Conservation (phyloP, 2,329 filamentous ascomycete species). For the Torrubiella hemipterigena region DNA sequence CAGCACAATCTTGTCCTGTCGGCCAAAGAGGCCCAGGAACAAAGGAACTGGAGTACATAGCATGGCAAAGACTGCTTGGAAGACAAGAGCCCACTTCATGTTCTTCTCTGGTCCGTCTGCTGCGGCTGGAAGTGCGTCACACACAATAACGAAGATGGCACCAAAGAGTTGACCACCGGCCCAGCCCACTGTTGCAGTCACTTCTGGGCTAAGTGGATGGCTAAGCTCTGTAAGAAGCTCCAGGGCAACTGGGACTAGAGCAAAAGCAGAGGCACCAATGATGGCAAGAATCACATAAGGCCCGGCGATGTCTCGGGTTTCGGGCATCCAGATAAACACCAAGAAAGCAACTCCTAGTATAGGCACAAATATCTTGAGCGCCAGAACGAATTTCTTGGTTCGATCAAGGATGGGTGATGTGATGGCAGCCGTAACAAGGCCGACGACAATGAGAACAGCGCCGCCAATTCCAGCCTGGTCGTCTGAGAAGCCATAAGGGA, state of each 20-base stretch:
- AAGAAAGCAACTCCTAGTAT: slow-evolving; percentile 65
- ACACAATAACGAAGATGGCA: slow-evolving; percentile 71
- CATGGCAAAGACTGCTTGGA: slow-evolving; percentile 61
- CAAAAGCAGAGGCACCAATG: slow-evolving; percentile 70
- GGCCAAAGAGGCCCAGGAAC: slow-evolving; percentile 58
- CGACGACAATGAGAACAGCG: slow-evolving; percentile 78
- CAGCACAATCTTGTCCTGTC: slow-evolving; percentile 35
- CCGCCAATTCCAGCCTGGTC: slow-evolving; percentile 82
- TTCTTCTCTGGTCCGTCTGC: slow-evolving; percentile 49
- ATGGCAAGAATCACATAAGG: slow-evolving; percentile 66
- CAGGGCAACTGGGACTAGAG: slow-evolving; percentile 69
- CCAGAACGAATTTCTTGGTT: slow-evolving; percentile 64
- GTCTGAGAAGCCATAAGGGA: slow-evolving; percentile 74
- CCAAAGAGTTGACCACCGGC: slow-evolving; percentile 75
- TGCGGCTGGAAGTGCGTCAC: slow-evolving; percentile 57
- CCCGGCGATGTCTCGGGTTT: slow-evolving; percentile 45
- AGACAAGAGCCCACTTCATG: slow-evolving; percentile 66
- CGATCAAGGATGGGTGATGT: slow-evolving; percentile 74
- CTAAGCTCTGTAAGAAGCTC: slow-evolving; percentile 83
- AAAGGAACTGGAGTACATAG: slow-evolving; percentile 56
- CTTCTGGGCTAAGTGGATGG: slow-evolving; percentile 75
- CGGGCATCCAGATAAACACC: slow-evolving; percentile 65
- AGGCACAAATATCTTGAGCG: slow-evolving; percentile 64
- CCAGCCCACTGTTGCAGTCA: slow-evolving; percentile 78
- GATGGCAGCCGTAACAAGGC: slow-evolving; percentile 65